Conservation (phyloP, 192 early-diverging fungal genomes). For the Neocallimastix lanati region DNA sequence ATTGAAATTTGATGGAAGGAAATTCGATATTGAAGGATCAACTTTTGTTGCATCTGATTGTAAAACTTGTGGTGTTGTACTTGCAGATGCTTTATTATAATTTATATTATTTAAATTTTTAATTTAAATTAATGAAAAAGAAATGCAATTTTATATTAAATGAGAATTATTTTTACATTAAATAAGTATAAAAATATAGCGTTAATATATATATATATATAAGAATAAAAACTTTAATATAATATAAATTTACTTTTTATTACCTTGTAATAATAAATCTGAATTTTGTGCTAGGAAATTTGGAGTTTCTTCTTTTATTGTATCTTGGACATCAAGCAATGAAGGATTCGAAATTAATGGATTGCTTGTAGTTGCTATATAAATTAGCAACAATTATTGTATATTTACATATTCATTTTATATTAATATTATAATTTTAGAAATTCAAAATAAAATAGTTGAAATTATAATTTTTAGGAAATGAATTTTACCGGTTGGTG, state of each 20-base stretch:
- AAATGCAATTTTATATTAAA: no score
- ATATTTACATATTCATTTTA: no score
- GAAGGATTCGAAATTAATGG: neutral
- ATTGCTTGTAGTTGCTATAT: neutral
- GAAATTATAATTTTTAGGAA: no score
- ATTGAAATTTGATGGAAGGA: slow-evolving; percentile 22
- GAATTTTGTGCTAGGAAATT: neutral
- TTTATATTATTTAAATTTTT: neutral
- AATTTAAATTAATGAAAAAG: no score
- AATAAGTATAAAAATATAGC: no score
- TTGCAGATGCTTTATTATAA: neutral
- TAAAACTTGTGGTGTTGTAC: neutral
- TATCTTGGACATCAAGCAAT: neutral
- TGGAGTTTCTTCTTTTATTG: neutral
- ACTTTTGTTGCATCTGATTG: slow-evolving; percentile 7
- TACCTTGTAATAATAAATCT: neutral
- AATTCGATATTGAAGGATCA: slow-evolving; percentile 10
- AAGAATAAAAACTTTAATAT: no score
- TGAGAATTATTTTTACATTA: no score
- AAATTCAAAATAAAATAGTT: no score
- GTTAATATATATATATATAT: no score
- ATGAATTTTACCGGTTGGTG: slow-evolving; percentile 7
- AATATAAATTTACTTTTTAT: no score
- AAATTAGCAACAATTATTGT: no score
- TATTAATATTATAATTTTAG: no score